A percentile compares a stretch with the other conserved stretches of the same genome.
Conservation (phyloP, 169 alveolate species). For the Plasmodium relictum region DNA sequence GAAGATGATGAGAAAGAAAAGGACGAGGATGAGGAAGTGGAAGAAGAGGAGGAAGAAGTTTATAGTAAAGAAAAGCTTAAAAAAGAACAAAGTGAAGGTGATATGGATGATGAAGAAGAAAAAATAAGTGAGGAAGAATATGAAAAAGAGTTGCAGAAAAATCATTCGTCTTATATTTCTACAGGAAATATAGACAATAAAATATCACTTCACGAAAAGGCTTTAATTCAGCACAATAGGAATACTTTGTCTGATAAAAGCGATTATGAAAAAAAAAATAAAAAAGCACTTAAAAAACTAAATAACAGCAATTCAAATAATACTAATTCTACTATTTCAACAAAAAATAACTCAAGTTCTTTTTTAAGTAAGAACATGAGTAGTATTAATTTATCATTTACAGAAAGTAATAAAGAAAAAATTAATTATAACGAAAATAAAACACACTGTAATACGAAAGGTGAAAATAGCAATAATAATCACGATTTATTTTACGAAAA, state of each 20-base stretch:
- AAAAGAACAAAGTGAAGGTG: not conserved
- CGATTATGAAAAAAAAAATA: not conserved
- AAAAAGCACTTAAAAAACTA: not conserved
- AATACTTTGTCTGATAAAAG: not conserved
- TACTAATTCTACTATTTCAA: slow-evolving; percentile 7
- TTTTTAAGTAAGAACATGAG: not conserved
- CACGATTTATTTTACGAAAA: not conserved
- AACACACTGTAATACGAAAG: not conserved
- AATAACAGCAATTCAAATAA: not conserved
- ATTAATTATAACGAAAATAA: not conserved
- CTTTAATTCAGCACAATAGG: not conserved
- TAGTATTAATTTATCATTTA: not conserved
- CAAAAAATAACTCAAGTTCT: not conserved
- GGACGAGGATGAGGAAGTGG: not conserved
- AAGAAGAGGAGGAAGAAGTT: not conserved
- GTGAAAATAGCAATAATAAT: not conserved
- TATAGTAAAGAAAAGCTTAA: not conserved
- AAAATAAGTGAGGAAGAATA: not conserved
- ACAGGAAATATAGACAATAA: not conserved
- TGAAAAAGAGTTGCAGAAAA: too few species aligned
- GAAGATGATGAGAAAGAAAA: not conserved
- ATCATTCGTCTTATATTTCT: too few species aligned
- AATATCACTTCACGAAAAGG: not conserved
- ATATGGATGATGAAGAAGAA: not conserved
- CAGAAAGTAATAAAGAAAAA: not conserved